Base-by-base conservation (phyloP, 192 early-diverging fungal genomes). In the Coemansia sp. region DNA sequence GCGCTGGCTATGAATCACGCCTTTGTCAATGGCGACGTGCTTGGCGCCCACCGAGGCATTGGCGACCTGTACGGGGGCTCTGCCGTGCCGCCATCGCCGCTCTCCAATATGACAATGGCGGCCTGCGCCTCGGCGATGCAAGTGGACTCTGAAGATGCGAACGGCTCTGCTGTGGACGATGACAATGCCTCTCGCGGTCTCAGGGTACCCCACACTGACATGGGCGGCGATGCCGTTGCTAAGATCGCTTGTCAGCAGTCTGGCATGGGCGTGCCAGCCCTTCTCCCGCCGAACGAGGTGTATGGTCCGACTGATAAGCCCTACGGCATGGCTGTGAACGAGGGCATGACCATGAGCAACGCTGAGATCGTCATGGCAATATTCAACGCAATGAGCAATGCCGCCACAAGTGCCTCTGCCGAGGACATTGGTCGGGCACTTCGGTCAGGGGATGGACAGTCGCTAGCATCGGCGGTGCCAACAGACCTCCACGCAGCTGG, bases 1-100 rank as follows among this genome's bases (percentile, higher is more conserved):
- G 80, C 80, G 27, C 69, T 83, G 65, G 80, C 80, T 0, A 83
- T 83, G 80, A 77, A 83, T 59, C 69, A 64, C 39, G 80, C 72
- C 17, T 83, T 83, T 75, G 72, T 69, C 19, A 74, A 70, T 34
- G 80, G 72, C 32, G 75, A 83, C 29, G 70, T 77, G 31, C 64
- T 77, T 63, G 80, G 80, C 3, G 29, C 70, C 17, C 74, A 75
- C 34, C 78, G 74, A 24, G 56, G 78, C n/a, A 46, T 80, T 15
- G 46, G 66, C n/a, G 78, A 80, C 5, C 19, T 80, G 9, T 75
- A 71, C 53, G 73, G 70, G 24, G 39, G 61, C 19, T 10, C 72
- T 12, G 70, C 31, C 11, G 73, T 76, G 46, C 74, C 70, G 13
- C 78, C 78, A 12, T 83, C 75, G 50, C 75, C 80, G 50, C 67